phyloP scores from a whole-genome alignment of 2,329 filamentous ascomycete genomes.

The Lecanicillium sp. region DNA sequence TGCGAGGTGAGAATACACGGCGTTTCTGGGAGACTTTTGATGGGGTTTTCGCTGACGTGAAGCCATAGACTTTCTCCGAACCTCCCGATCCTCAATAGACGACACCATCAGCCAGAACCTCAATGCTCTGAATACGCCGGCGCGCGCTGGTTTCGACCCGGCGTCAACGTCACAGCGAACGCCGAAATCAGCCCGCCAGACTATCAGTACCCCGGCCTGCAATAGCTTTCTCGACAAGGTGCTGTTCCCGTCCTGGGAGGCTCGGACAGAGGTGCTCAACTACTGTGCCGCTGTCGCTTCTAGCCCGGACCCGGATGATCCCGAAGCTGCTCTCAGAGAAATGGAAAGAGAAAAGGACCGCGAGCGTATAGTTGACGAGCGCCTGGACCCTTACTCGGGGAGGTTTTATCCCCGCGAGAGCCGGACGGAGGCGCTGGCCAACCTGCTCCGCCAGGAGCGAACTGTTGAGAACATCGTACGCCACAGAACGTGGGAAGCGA shows the following conservation, averaged over 20 bases:
- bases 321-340: slow-evolving; percentile 62
- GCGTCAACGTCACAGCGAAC: slow-evolving; percentile 61
- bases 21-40: neutral
- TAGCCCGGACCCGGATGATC: slow-evolving; percentile 79
- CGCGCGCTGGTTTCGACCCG: slow-evolving; percentile 68
- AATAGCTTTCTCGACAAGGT: slow-evolving; percentile 65
- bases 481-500: slow-evolving; percentile 70
- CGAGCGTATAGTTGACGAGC: slow-evolving; percentile 73
- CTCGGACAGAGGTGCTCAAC: slow-evolving; percentile 71
- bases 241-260: slow-evolving; percentile 84
- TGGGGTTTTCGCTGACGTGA: slow-evolving; percentile 7
- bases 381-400: slow-evolving; percentile 84
- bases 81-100: slow-evolving; percentile 79
- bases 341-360: slow-evolving; percentile 62
- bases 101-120: slow-evolving; percentile 91
- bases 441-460: slow-evolving; percentile 65
- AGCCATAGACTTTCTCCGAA: slow-evolving; percentile 71
- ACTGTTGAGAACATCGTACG: slow-evolving; percentile 74
- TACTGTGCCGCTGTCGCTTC: slow-evolving; percentile 89
- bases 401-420: slow-evolving; percentile 75
- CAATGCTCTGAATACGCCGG: slow-evolving; percentile 77
- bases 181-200: slow-evolving; percentile 38
- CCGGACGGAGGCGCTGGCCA: slow-evolving; percentile 71
- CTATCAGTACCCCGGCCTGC: slow-evolving; percentile 58
- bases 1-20: slow-evolving; percentile 49